These are phyloP conservation scores for Entonaema liquescens DNA, from an alignment of 495 filamentous ascomycete species.

Conservation along the genomic window DNA sequence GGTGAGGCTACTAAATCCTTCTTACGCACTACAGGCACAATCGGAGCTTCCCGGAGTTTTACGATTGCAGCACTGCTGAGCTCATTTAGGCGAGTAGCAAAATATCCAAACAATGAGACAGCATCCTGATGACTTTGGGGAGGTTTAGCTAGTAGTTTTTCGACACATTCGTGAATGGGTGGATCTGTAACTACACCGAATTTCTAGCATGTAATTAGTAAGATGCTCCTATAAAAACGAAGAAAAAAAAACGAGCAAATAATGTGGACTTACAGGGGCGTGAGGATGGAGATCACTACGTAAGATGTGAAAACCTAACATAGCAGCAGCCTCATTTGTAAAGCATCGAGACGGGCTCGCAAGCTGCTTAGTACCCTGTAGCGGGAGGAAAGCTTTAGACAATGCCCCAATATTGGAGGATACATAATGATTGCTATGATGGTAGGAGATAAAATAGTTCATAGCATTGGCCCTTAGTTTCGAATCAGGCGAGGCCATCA, in stretches of 20 bases:
- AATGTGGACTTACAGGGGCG: conserved; percentile 52
- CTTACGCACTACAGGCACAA: conserved; percentile 71
- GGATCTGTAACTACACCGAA: conserved; percentile 86
- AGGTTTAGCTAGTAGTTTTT: conserved; percentile 72
- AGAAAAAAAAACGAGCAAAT: background rate
- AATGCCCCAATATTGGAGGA: conserved; percentile 64
- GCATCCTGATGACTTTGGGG: conserved; percentile 72
- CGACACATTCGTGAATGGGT: conserved; percentile 75
- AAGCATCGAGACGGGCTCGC: conserved; percentile 81
- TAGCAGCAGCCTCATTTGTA: conserved; percentile 75
- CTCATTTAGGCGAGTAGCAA: conserved; percentile 77
- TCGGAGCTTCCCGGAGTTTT: conserved; percentile 66
- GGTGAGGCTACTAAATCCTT: conserved; percentile 33
- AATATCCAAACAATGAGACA: conserved; percentile 77
- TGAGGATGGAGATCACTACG: conserved; percentile 75
- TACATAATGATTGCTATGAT: conserved; percentile 78
- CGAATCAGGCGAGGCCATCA: conserved; percentile 74
- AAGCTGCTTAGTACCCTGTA: conserved; percentile 69
- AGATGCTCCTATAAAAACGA: background rate
- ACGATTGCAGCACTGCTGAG: conserved; percentile 67
- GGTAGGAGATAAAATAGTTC: conserved; percentile 83
- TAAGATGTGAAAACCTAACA: conserved; percentile 83
- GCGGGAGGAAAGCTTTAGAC: conserved; percentile 73
- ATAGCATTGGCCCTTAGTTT: conserved; percentile 69
- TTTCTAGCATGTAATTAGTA: conserved; percentile 55